Evolutionary conservation across 106 monocot genomes (phyloP), one percentile per base, ranked within the genome.

Genomic region (Agapanthus africanus): DNA sequence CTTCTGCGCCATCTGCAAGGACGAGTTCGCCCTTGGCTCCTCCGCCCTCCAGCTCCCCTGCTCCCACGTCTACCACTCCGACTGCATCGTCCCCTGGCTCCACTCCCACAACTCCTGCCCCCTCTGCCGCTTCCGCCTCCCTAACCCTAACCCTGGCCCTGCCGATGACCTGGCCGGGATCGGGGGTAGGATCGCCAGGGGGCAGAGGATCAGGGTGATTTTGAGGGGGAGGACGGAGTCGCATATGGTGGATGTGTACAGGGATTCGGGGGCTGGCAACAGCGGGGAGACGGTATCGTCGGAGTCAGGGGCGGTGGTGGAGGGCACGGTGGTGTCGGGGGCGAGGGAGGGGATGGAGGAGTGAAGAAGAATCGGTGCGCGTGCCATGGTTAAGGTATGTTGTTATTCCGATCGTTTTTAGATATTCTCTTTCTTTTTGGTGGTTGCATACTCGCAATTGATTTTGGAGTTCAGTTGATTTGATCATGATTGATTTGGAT

Each of bases 11-110:
- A 61, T 92, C 31, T 92, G 92, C 71, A 88, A 85, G 69, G 92
- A 92, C 41, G 92, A 88, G 41, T 81, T 92, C 69, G 42, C 62
- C 15, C 42, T 72, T 25, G 52, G 36, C 13, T 69, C 78, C 15
- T 40, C 41, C 21, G 91, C 82, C 34, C 80, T 70, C 40, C 66
- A 49, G 59, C 85, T 92, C 27, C 88, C 82, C 13, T 92, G 91
- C 56, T 60, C 54, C 25, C 91, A 92, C 67, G 14, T 88, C 28
- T 92, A 88, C 73, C 91, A 92, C 73, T 78, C 77, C 28, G 82
- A 76, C 38, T 92, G 91, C 68, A 88, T 92, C 54, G 65, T 92
- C 3, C 82, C 80, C 1, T 92, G 91, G 91, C 78, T 92, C 18
- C 59, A 72, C 14, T 62, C 37, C 38, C 85, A 74, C 63, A 92